Evolutionary conservation across 768 basidiomycete species (phyloP), one percentile per base, ranked within the genome.

Genomic region (Mycena indigotica): DNA sequence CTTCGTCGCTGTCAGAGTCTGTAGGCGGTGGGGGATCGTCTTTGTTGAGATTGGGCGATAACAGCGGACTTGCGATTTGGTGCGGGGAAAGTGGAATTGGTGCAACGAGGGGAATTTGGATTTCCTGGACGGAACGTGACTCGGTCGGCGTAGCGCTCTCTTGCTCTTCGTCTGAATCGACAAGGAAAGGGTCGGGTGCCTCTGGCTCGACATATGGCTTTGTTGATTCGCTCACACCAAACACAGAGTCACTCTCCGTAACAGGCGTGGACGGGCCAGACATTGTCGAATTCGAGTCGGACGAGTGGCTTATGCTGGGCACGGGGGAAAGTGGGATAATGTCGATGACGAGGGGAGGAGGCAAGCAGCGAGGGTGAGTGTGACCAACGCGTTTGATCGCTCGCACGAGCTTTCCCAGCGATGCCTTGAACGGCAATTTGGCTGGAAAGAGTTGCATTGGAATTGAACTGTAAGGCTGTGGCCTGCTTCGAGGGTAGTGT

Each of bases 131-230:
- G 6, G 78, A 72, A 13, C 23, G 41, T 3, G 74, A 74, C 41
- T 73, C 69, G 15, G 41, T 44, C 41, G 8, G 13, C 15, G 41
- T 23, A 6, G n/a, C 41, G 23, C 5, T 19, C 29, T 68, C 63
- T 46, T 65, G 70, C 5, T 76, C 75, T 26, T 75, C 78, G 24
- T 75, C 78, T 3, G 73, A 74, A 62, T 87, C 87, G 30, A 85
- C 72, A 50, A 87, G 73, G 73, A 86, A 87, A 1, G 84, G 84
- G 69, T 89, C 77, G 16, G 84, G 83, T 4, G 78, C 77, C 54
- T 81, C 80, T 39, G 78, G 76, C 65, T 82, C 82, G 40, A 76
- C 66, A 26, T 72, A 71, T 13, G 69, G 67, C 28, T 58, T 57
- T 25, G 59, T n/a, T 5, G 23, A 12, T 8, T 28, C 25, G 15